Evolutionary conservation across 306 rosid species (phyloP).

Genomic region (Lupinus albus): DNA sequence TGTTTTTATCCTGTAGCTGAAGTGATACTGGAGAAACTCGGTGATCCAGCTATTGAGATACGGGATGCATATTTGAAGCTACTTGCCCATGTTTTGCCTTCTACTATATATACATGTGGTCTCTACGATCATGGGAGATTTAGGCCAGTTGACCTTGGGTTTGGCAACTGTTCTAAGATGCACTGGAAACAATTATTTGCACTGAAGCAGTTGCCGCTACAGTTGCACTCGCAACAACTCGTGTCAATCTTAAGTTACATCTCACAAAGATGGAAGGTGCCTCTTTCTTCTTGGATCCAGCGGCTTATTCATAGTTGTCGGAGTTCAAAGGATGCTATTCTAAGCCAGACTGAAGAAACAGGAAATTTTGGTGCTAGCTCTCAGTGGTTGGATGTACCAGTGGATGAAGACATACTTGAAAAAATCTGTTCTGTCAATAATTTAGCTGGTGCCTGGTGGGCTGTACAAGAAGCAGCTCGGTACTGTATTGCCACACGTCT

Average conservation of each 20-base stretch:
- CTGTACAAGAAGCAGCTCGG: conserved; percentile 90
- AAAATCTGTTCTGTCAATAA: conserved; percentile 72
- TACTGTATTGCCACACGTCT: conserved; percentile 83
- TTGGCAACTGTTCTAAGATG: conserved; percentile 60
- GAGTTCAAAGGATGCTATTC: conserved; percentile 63
- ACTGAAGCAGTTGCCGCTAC: conserved; percentile 82
- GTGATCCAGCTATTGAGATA: conserved; percentile 78
- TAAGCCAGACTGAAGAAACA: conserved; percentile 70
- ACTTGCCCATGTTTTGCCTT: conserved; percentile 74
- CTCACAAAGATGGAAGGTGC: conserved; percentile 94
- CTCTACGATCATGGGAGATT: conserved; percentile 63
- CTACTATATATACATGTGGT: conserved; percentile 77
- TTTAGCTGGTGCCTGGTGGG: conserved; percentile 98
- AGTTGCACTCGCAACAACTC: conserved; percentile 82
- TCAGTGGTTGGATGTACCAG: conserved; percentile 70
- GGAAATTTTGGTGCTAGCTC: conserved; percentile 56
- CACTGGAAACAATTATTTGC: conserved; percentile 92
- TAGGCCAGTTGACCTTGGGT: conserved; percentile 52
- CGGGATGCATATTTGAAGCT: conserved; percentile 64
- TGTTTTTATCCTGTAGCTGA: conserved; percentile 75
- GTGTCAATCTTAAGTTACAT: conserved; percentile 88
- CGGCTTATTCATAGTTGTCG: conserved; percentile 78
- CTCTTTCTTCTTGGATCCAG: conserved; percentile 94
- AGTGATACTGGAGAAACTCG: conserved; percentile 80
- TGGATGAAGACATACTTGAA: conserved; percentile 77